Evolutionary conservation across 1,284 basidiomycete species (phyloP), one percentile per base, ranked within the genome.

Genomic region (Trametes hirsuta): DNA sequence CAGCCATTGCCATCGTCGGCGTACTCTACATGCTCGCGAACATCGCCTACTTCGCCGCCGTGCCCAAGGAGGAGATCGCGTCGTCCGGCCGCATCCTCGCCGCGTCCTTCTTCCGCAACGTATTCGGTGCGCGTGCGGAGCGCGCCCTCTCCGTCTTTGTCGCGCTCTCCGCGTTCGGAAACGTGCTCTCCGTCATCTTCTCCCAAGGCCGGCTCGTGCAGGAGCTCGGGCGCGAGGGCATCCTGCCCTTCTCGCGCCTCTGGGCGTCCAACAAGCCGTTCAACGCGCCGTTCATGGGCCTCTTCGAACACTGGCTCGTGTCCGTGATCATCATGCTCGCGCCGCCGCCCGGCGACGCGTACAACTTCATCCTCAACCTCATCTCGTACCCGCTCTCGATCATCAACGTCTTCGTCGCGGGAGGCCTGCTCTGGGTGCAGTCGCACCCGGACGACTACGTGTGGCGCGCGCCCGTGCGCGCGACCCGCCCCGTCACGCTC

Each of bases 201-300:
- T 70, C 79, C 2, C 84, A 86, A 68, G 84, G 84, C 14, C 74
- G 87, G 84, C 84, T 88, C n/a, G 79, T 86, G 12, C 87, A 89
- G 71, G 87, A 88, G 71, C 77, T 88, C 10, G 87, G 85, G 1
- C 79, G 86, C 9, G 86, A 87, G 66, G 87, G 85, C 0, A 76
- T 88, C 42, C 73, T 89, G 8, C 87, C 87, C 0, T 85, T 73
- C 62, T 81, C 85, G 0, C 74, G 76, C 1, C 78, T 86, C 67
- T 85, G 86, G 61, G 83, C 86, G 1, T 84, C 81, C 70, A 87
- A 82, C 71, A 83, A 82, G 66, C 87, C 86, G 0, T 87, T 85
- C 68, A 74, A 79, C 60, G 80, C 86, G 0, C 87, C 87, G 0
- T 69, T 87, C 1, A 73, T 81, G 0, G 87, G 84, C 1, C 73